Evolutionary conservation across 2,329 filamentous ascomycete species (phyloP).

Genomic region (Sordariomycetes sp.): DNA sequence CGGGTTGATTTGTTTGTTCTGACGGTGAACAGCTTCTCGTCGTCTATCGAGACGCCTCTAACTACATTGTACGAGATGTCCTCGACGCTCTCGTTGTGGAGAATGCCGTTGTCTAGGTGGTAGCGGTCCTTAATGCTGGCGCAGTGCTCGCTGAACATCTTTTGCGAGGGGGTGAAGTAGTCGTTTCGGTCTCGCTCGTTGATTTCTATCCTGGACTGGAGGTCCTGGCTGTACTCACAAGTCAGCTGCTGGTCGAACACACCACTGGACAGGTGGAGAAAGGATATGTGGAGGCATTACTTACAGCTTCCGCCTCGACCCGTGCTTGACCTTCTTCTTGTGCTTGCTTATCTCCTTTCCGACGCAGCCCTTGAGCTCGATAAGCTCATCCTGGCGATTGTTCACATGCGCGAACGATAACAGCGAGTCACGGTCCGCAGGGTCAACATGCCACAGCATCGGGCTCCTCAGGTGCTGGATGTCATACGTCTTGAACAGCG

Average conservation of each 20-base stretch:
- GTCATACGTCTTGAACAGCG: constrained; percentile 52
- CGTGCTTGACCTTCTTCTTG: constrained; percentile 47
- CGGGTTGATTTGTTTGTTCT: constrained; percentile 38
- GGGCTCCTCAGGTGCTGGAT: constrained; percentile 64
- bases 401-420: constrained; percentile 53
- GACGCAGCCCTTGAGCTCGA: constrained; percentile 61
- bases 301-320: constrained; percentile 26
- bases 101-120: constrained; percentile 26
- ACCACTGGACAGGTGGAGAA: too few species aligned
- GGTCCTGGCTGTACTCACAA: constrained; percentile 3
- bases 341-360: constrained; percentile 75
- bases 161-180: constrained; percentile 51
- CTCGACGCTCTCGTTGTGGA: constrained; percentile 45
- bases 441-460: constrained; percentile 76
- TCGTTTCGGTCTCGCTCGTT: constrained; percentile 57
- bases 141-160: constrained; percentile 51
- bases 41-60: constrained; percentile 25
- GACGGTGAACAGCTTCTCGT: constrained; percentile 51
- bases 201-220: constrained; percentile 27
- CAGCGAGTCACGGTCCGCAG: constrained; percentile 59
- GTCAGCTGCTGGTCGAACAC: background rate
- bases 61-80: constrained; percentile 47
- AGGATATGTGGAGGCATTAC: background rate
- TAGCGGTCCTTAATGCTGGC: constrained; percentile 43
- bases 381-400: constrained; percentile 47